Evolutionary conservation across 176 grass and related monocot genomes (phyloP).

Genomic region (Eragrostis nindensis): DNA sequence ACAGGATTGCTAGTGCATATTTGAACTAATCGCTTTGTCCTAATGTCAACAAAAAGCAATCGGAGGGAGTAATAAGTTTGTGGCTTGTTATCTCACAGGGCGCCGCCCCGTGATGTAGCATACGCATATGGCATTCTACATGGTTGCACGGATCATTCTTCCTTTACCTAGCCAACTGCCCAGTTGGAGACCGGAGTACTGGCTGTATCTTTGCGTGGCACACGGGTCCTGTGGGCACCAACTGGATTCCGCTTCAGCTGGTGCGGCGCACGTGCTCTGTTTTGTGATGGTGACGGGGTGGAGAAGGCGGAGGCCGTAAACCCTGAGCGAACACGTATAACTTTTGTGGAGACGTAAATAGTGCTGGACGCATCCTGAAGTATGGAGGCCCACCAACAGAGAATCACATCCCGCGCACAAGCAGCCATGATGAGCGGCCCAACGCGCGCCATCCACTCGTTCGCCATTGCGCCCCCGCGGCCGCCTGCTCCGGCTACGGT

Average conservation of each 20-base stretch:
- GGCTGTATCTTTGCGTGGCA: too few relatives aligned
- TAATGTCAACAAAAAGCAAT: too few relatives aligned
- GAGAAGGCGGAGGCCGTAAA: not conserved
- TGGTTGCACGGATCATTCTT: constrained; percentile 1
- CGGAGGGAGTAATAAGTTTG: not conserved
- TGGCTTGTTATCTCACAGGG: not conserved
- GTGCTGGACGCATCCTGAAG: not conserved
- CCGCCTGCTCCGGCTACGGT: constrained; percentile 26
- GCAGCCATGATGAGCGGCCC: constrained; percentile 40
- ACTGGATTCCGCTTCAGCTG: too few relatives aligned
- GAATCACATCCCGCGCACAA: not conserved
- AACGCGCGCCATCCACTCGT: constrained; percentile 50
- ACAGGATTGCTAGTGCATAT: too few relatives aligned
- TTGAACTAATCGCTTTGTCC: too few relatives aligned
- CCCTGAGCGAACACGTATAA: not conserved
- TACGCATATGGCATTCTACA: constrained; percentile 1
- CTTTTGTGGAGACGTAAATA: rapidly evolving
- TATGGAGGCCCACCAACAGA: constrained; percentile 17
- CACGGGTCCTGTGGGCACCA: too few relatives aligned
- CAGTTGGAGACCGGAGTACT: too few relatives aligned
- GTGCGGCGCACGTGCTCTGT: not conserved
- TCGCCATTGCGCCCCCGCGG: constrained; percentile 28
- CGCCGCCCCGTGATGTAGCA: too few relatives aligned
- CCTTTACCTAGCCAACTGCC: too few relatives aligned
- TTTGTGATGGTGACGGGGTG: not conserved